Conservation (phyloP, 805 yeast genomes). For the Wickerhamomyces strasburgensis region DNA sequence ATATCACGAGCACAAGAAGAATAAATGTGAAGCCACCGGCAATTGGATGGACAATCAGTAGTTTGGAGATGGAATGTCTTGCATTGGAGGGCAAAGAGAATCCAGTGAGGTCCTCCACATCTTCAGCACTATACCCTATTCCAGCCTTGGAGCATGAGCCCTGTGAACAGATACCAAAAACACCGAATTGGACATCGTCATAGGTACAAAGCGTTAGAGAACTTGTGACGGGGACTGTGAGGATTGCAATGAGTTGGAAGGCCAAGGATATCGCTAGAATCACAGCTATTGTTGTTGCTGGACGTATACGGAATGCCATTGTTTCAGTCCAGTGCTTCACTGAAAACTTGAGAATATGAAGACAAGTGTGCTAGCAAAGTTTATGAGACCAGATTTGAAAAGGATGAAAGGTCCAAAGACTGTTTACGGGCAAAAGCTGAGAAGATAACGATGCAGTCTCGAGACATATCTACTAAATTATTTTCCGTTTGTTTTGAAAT, state of each 20-base stretch:
- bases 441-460: no score
- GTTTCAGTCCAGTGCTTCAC: no score
- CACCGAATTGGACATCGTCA: slow-evolving; percentile 54
- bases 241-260: slow-evolving; percentile 53
- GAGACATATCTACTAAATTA: no score
- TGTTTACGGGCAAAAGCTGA: no score
- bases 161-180: slow-evolving; percentile 57
- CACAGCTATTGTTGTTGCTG: slow-evolving; percentile 32
- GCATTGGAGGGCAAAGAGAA: slow-evolving; percentile 56
- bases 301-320: slow-evolving; percentile 26
- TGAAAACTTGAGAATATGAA: no score
- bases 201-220: slow-evolving; percentile 45
- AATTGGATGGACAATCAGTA: slow-evolving; percentile 64
- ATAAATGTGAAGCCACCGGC: slow-evolving; percentile 51
- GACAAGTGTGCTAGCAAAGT: no score
- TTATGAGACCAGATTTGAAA: no score
- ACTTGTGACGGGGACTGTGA: slow-evolving; percentile 56
- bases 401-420: no score
- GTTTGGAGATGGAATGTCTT: slow-evolving; percentile 50
- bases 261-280: slow-evolving; percentile 47
- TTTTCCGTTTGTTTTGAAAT: no score
- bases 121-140: slow-evolving; percentile 38
- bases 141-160: slow-evolving; percentile 35
- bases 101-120: slow-evolving; percentile 31
- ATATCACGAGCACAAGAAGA: slow-evolving; percentile 35